These are phyloP conservation scores for Xylariaceae sp. DNA, from an alignment of 2,329 filamentous ascomycete species.

Conservation along the genomic window DNA sequence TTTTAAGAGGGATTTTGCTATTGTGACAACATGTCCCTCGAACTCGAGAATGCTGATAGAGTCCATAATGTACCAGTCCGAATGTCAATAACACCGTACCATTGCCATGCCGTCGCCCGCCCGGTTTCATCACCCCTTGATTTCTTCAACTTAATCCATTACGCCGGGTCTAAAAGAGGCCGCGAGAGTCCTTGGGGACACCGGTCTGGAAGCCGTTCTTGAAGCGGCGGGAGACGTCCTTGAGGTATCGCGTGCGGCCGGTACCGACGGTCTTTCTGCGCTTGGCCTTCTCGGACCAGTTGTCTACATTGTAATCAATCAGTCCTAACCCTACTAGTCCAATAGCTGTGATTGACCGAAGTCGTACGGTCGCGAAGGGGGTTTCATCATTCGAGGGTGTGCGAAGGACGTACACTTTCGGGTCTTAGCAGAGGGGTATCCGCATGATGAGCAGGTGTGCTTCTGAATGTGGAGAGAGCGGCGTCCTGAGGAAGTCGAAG, in stretches of 20 bases:
- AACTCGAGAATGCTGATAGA: constrained; percentile 26
- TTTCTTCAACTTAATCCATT: constrained; percentile 23
- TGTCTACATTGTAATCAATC: constrained; percentile 58
- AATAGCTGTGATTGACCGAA: too few species aligned
- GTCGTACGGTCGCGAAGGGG: too few species aligned
- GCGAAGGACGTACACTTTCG: constrained; percentile 79
- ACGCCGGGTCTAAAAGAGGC: constrained; percentile 43
- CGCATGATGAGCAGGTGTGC: constrained; percentile 92
- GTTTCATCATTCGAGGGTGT: constrained; percentile 5
- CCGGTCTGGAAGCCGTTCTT: constrained; percentile 97
- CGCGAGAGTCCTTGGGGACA: constrained; percentile 66
- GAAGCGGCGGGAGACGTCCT: constrained; percentile 87
- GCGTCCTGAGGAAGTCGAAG: constrained; percentile 58
- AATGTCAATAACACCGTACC: constrained; percentile 32
- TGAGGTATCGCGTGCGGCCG: constrained; percentile 93
- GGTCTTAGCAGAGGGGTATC: constrained; percentile 95
- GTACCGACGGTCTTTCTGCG: constrained; percentile 98
- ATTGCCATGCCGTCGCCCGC: constrained; percentile 33
- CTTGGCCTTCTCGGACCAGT: constrained; percentile 99
- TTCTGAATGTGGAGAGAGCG: constrained; percentile 99
- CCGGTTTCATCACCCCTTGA: constrained; percentile 31
- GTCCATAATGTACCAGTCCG: constrained; percentile 32
- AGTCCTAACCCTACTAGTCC: constrained; percentile 2
- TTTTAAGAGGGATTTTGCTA: constrained; percentile 28
- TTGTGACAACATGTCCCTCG: constrained; percentile 27